Conservation (phyloP, 805 yeast species). For the Barnettozyma botsteinii region DNA sequence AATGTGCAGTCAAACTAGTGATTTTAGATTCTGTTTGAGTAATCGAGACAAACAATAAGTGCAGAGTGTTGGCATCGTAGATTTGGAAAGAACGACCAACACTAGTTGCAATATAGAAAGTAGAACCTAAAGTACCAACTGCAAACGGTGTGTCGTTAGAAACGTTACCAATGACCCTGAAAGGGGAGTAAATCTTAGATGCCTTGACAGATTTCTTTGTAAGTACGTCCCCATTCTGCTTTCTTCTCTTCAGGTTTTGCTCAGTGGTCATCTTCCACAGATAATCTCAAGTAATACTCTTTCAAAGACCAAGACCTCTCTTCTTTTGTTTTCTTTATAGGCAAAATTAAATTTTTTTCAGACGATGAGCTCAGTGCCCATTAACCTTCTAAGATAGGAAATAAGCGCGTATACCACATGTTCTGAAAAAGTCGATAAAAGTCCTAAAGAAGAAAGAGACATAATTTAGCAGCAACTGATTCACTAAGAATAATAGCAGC, state of each 20-base stretch:
- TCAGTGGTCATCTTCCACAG: constrained; percentile 1
- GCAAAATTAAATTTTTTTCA: not conserved
- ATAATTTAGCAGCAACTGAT: not conserved
- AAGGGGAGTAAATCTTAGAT: constrained; percentile 76
- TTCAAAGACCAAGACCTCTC: not conserved
- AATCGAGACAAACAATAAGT: constrained; percentile 79
- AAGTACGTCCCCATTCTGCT: constrained; percentile 12
- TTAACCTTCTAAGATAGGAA: constrained; percentile 1
- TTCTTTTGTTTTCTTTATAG: not conserved
- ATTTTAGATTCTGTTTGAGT: constrained; percentile 68
- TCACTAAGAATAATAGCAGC: too few species aligned
- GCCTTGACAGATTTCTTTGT: constrained; percentile 15
- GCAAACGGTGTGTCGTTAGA: constrained; percentile 83
- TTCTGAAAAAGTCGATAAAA: not conserved
- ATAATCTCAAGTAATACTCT: too few species aligned
- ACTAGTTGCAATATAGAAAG: constrained; percentile 81
- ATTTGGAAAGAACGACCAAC: constrained; percentile 90
- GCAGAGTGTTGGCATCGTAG: constrained; percentile 84
- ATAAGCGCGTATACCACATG: constrained; percentile 1
- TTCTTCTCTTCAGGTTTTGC: constrained; percentile 7
- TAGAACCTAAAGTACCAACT: constrained; percentile 79
- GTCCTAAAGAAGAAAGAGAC: not conserved
- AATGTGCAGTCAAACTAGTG: constrained; percentile 68
- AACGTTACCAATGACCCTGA: constrained; percentile 87
- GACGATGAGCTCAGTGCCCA: not conserved